Percentiles rank a stretch among this genome's conserved stretches.
Evolutionary conservation across 306 rosid species (phyloP).

Genomic region (Fragaria nilgerrensis): DNA sequence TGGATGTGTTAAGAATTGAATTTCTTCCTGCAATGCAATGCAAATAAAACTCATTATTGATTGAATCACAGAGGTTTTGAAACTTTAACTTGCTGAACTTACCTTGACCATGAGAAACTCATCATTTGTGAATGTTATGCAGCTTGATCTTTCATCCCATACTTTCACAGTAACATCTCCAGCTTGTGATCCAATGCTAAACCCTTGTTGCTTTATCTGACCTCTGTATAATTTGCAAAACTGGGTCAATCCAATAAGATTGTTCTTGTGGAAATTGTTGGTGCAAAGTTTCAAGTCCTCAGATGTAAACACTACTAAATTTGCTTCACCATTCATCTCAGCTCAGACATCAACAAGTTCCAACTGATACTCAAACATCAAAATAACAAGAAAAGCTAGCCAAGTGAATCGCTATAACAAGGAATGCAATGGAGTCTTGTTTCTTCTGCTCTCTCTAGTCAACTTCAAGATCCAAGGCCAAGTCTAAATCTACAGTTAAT

Average conservation of each 20-base stretch:
- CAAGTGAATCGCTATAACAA: not conserved
- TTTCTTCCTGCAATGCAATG: conserved; percentile 49
- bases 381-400: not conserved
- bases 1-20: conserved; percentile 45
- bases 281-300: conserved; percentile 45
- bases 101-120: conserved; percentile 40
- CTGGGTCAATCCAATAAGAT: conserved; percentile 46
- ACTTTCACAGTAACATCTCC: conserved; percentile 44
- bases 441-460: not conserved
- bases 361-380: not conserved
- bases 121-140: conserved; percentile 19
- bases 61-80: not conserved
- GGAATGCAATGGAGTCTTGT: not conserved
- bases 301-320: conserved; percentile 31
- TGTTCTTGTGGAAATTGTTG: conserved; percentile 40
- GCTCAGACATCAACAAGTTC: not conserved
- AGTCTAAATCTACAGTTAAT: not conserved
- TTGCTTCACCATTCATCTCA: conserved; percentile 36
- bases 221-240: conserved; percentile 56
- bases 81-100: conserved; percentile 6
- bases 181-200: conserved; percentile 6
- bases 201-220: conserved; percentile 24
- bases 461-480: not conserved
- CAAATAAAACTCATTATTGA: conserved; percentile 8
- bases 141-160: conserved; percentile 41